These are phyloP conservation scores for Euphorbia schlechtendalii DNA, from an alignment of 441 rosid genomes.

Conservation along the genomic window DNA sequence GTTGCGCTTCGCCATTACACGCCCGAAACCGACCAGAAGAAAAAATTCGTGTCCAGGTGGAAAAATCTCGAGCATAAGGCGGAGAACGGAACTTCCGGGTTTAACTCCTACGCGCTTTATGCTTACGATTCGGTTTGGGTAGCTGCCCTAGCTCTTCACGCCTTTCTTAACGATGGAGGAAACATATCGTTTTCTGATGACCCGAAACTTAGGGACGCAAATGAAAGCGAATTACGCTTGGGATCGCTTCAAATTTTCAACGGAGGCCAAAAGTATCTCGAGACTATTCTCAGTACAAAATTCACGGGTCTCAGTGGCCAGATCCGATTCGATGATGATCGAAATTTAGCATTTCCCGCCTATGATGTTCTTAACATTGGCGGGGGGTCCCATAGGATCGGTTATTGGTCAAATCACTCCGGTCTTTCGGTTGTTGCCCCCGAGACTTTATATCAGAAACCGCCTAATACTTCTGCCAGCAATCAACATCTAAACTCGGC, in stretches of 20 bases:
- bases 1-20: slow-evolving; percentile 75
- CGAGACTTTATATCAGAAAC: slow-evolving; percentile 49
- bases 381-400: slow-evolving; percentile 56
- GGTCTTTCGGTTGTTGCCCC: slow-evolving; percentile 63
- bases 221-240: slow-evolving; percentile 44
- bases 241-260: slow-evolving; percentile 53
- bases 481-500: slow-evolving; percentile 46
- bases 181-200: slow-evolving; percentile 57
- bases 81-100: slow-evolving; percentile 30
- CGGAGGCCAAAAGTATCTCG: slow-evolving; percentile 64
- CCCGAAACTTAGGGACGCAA: slow-evolving; percentile 39
- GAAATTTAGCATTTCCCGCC: slow-evolving; percentile 59
- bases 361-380: slow-evolving; percentile 68
- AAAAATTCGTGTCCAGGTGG: slow-evolving; percentile 46
- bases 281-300: slow-evolving; percentile 42
- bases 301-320: slow-evolving; percentile 69
- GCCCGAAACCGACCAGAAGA: slow-evolving; percentile 54
- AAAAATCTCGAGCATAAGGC: slow-evolving; percentile 36
- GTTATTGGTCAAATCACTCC: slow-evolving; percentile 80
- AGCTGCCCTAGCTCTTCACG: too few relatives aligned
- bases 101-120: slow-evolving; percentile 71
- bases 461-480: slow-evolving; percentile 37
- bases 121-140: slow-evolving; percentile 36
- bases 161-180: slow-evolving; percentile 26
- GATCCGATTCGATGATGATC: slow-evolving; percentile 50